Conservation (phyloP, 345 rosid species). For the Turnera subulata region DNA sequence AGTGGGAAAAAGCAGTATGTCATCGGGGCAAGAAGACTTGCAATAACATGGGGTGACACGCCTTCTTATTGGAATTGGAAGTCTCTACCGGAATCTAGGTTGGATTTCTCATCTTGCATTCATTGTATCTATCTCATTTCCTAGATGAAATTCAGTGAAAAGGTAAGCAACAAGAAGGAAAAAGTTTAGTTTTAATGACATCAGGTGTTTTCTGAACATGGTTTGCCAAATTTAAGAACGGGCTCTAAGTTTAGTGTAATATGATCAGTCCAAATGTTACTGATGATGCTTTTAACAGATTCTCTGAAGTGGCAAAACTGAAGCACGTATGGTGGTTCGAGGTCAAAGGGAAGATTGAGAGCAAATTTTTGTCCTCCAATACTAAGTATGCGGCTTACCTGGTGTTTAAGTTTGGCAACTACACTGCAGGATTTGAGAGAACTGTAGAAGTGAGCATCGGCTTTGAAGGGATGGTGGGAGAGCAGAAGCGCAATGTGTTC, state of each 20-base stretch:
- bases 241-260: too few relatives aligned
- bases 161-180: not conserved
- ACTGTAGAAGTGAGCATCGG: constrained; percentile 19
- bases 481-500: not conserved
- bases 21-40: constrained; percentile 9
- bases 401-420: constrained; percentile 19
- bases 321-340: constrained; percentile 26
- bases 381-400: constrained; percentile 29
- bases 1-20: constrained; percentile 15
- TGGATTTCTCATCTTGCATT: not conserved
- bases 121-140: not conserved
- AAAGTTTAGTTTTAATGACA: too few relatives aligned
- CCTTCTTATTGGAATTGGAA: constrained; percentile 1
- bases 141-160: not conserved
- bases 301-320: constrained; percentile 28
- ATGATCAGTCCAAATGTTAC: too few relatives aligned
- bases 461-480: not conserved
- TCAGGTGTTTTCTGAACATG: too few relatives aligned
- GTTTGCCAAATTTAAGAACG: too few relatives aligned
- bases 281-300: constrained; percentile 12
- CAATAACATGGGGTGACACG: constrained; percentile 2
- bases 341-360: constrained; percentile 23
- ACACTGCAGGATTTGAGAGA: constrained; percentile 12
- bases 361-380: constrained; percentile 18
- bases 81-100: constrained; percentile 2